These are phyloP conservation scores for Bretschneidera sinensis DNA, from an alignment of 345 rosid species.

Conservation along the genomic window DNA sequence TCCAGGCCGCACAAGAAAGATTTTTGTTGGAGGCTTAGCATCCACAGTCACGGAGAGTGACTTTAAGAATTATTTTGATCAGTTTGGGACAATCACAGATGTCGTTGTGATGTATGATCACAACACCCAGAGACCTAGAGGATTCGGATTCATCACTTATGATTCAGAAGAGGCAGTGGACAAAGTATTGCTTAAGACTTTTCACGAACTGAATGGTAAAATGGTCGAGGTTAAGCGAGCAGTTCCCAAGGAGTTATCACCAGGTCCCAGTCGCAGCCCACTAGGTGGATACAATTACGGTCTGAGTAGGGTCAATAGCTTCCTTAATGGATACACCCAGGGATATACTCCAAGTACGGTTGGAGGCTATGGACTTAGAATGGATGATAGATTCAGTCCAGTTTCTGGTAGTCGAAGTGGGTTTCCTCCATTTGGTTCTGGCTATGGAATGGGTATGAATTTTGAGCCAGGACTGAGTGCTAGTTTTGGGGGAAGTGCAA, in stretches of 20 bases:
- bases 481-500: slow-evolving; percentile 43
- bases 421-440: slow-evolving; percentile 56
- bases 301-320: slow-evolving; percentile 50
- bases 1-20: slow-evolving; percentile 65
- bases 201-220: slow-evolving; percentile 76
- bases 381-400: slow-evolving; percentile 64
- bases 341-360: slow-evolving; percentile 52
- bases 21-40: slow-evolving; percentile 80
- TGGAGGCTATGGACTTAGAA: slow-evolving; percentile 62
- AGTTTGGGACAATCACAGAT: slow-evolving; percentile 69
- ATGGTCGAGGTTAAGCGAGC: slow-evolving; percentile 81
- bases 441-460: slow-evolving; percentile 57
- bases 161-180: slow-evolving; percentile 79
- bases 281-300: slow-evolving; percentile 68
- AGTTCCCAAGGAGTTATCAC: slow-evolving; percentile 75
- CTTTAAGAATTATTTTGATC: slow-evolving; percentile 72
- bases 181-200: slow-evolving; percentile 55
- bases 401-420: slow-evolving; percentile 55
- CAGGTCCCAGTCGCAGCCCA: slow-evolving; percentile 67
- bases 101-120: slow-evolving; percentile 86
- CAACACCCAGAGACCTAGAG: slow-evolving; percentile 78
- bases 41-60: slow-evolving; percentile 76
- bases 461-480: slow-evolving; percentile 54
- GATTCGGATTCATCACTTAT: slow-evolving; percentile 73
- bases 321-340: slow-evolving; percentile 59